Evolutionary conservation across 2,329 filamentous ascomycete genomes (phyloP), one percentile per base, ranked within the genome.

Genomic region (Fusarium neocosmosporiellum): DNA sequence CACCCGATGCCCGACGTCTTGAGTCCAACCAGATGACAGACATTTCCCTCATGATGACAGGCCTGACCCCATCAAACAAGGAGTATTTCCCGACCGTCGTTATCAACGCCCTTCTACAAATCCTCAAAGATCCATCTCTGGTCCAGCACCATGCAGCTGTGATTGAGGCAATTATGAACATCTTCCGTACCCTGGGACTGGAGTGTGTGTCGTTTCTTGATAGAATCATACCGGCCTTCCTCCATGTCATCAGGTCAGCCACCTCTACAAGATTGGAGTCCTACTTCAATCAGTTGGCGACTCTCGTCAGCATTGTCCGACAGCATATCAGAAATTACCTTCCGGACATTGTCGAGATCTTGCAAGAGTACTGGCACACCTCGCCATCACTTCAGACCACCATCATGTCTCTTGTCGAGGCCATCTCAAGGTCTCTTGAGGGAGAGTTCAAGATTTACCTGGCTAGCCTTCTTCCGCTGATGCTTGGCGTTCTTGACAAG

Each of bases 31-130:
- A 91, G 65, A 85, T 97, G 77, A 97, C 96, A 0, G 96, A 99
- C 81, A 97, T 99, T 53, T 96, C 95, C 5, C 88, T 99, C 33
- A 98, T 99, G 87, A 99, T 99, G 96, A 95, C 94, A 46, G 96
- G 97, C 16, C 87, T 98, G 43, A 98, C 95, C 1, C 97, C 96
- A 0, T 98, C 96, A 0, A 98, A 94, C 78, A 98, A 99, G 79
- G 96, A 99, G 78, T 99, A 99, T 82, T 99, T 98, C 79, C 96
- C 96, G 1, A 99, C 96, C 0, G 95, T 99, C 20, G 96, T 98
- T 54, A 98, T 99, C 80, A 98, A 98, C 78, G 97, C 96, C 2
- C 88, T 99, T 13, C 91, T 99, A 78, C 92, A 95, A 65, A 95
- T 99, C 74, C 84, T 99, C 37, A 97, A 96, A 78, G 96, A 99